Evolutionary conservation across 2,329 filamentous ascomycete species (phyloP).

Genomic region (Chalaropsis thielavioides): DNA sequence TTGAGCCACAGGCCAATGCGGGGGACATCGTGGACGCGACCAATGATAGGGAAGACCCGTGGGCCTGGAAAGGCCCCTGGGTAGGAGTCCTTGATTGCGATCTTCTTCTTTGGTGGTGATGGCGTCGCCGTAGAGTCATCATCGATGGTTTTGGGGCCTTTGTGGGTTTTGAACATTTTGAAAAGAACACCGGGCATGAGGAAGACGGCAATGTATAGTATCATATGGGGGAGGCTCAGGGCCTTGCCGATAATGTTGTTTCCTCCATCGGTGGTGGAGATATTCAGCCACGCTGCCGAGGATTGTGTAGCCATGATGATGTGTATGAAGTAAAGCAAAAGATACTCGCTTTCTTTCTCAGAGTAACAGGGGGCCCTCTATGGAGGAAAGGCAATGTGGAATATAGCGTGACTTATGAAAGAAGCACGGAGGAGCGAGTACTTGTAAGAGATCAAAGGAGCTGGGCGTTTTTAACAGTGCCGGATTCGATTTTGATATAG

Average conservation of each 20-base stretch:
- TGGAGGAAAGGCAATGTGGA: neutral
- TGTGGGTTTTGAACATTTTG: slow-evolving; percentile 28
- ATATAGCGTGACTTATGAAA: neutral
- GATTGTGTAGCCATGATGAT: slow-evolving; percentile 15
- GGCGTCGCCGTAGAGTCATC: neutral
- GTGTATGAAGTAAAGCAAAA: neutral
- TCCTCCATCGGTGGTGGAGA: neutral
- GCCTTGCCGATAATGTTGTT: slow-evolving; percentile 22
- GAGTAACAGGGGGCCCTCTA: neutral
- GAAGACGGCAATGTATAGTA: slow-evolving; percentile 32
- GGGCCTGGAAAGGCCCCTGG: slow-evolving; percentile 31
- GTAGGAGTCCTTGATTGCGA: slow-evolving; percentile 22
- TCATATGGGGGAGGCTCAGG: slow-evolving; percentile 28
- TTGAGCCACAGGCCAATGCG: slow-evolving; percentile 36
- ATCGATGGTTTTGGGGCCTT: slow-evolving; percentile 21
- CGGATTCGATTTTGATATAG: neutral
- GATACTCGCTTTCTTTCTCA: neutral
- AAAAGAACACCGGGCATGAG: slow-evolving; percentile 30
- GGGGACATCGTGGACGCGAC: slow-evolving; percentile 35
- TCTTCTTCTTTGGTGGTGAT: neutral
- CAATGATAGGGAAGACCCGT: slow-evolving; percentile 33
- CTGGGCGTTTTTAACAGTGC: neutral
- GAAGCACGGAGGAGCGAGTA: neutral
- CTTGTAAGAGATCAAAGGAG: neutral
- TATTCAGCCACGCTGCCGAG: slow-evolving; percentile 13